Percentiles rank a stretch among this genome's conserved stretches.
phyloP scores from a whole-genome alignment of 257 asterid genomes.

The Jaltomata sinuosa region DNA sequence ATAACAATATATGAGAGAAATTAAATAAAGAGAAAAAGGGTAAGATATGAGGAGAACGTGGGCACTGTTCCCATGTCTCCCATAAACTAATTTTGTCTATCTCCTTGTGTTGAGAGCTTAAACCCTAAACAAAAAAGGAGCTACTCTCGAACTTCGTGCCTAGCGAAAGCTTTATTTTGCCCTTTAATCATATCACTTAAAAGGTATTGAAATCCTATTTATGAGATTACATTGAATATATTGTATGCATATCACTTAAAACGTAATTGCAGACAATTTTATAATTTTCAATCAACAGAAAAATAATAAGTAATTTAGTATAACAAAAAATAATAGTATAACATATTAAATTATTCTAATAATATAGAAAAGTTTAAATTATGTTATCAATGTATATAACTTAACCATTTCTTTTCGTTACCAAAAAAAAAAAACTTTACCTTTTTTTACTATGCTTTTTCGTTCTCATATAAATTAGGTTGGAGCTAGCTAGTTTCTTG shows the following conservation, averaged over 20 bases:
- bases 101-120: conserved; percentile 78
- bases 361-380: neutral
- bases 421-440: no score
- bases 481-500: conserved; percentile 19
- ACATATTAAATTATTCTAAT: neutral
- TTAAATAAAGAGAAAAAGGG: conserved; percentile 2
- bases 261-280: neutral
- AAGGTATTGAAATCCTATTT: neutral
- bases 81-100: conserved; percentile 32
- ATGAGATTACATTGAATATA: neutral
- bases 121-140: conserved; percentile 28
- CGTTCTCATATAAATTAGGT: conserved; percentile 20
- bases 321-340: no score
- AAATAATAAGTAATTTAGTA: neutral
- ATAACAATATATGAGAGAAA: neutral
- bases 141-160: no score
- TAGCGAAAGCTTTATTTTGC: no score
- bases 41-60: conserved; percentile 73
- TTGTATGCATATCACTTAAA: neutral
- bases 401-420: no score
- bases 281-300: neutral
- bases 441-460: neutral
- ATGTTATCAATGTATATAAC: neutral
- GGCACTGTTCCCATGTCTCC: conserved; percentile 73
- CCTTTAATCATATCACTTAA: neutral